A percentile compares a stretch with the other conserved stretches of the same genome.
These are phyloP conservation scores for Aspergillus funiculosus DNA, from an alignment of 495 filamentous ascomycete genomes.

Conservation along the genomic window DNA sequence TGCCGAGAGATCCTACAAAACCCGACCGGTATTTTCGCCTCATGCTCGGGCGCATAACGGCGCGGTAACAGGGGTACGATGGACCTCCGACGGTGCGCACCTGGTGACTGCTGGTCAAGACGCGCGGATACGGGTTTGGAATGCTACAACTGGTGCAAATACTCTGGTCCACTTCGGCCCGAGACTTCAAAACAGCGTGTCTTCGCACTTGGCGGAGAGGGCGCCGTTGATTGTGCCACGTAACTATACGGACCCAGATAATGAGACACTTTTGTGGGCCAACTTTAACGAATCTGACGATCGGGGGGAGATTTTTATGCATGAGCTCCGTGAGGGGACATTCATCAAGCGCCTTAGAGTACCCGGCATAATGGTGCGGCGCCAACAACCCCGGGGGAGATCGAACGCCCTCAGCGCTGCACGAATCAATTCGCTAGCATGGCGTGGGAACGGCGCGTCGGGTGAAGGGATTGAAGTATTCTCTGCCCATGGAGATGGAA, in stretches of 20 bases:
- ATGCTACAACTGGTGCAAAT: conserved; percentile 71
- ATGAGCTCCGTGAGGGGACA: conserved; percentile 68
- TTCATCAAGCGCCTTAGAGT: conserved; percentile 62
- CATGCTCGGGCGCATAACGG: conserved; percentile 62
- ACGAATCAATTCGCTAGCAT: conserved; percentile 64
- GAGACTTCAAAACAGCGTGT: conserved; percentile 56
- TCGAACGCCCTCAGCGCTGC: conserved; percentile 40
- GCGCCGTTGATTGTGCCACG: conserved; percentile 57
- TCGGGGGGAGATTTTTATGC: conserved; percentile 58
- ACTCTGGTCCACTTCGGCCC: conserved; percentile 79
- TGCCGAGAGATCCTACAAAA: conserved; percentile 25
- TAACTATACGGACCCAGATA: conserved; percentile 41
- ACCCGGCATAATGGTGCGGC: conserved; percentile 48
- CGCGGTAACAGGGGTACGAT: conserved; percentile 74
- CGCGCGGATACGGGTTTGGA: conserved; percentile 76
- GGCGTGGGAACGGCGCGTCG: conserved; percentile 52
- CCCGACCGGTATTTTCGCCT: conserved; percentile 43
- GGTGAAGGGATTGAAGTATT: conserved; percentile 46
- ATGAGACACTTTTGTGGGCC: conserved; percentile 66
- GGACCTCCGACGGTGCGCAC: conserved; percentile 69
- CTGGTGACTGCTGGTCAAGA: conserved; percentile 79
- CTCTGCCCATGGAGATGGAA: conserved; percentile 50
- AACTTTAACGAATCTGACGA: conserved; percentile 61
- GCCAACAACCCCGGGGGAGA: conserved; percentile 25
- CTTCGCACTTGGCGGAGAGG: conserved; percentile 53